Base-by-base conservation (phyloP, 176 grass and related monocot genomes). In the Oryza officinalis region DNA sequence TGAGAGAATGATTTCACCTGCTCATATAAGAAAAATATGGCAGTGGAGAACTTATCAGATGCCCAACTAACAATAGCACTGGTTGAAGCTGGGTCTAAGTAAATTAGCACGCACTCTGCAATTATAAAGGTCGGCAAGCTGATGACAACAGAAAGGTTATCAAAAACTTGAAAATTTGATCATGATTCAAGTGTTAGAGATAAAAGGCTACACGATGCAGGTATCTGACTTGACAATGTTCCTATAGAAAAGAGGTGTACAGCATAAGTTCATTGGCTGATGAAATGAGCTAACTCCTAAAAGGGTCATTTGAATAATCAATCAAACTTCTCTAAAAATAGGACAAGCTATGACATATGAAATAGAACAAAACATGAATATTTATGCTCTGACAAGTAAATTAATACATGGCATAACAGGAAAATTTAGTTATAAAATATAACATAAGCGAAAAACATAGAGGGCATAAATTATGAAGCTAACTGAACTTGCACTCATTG, bases 101-200 rank as follows among this genome's bases (percentile, higher is more conserved):
- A 98, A 93, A 98, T 98, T 79, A 98, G 90, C 73, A 98, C 96
- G 80, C 96, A 98, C 74, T 95, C 96, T 88, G 93, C 93, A 95
- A 98, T 98, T 92, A 98, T 98, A 93, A 98, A 98, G 74, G 92
- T 98, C 76, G 93, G 96, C 93, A 95, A 83, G 91, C 93, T 98
- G 89, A 90, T 87, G 91, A 79, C 91, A 95, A 84, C 33, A 97
- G 91, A 89, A 86, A 89, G 71, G 28, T 79, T 75, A 89, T 89
- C 71, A 87, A 87, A 87, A 63, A 43, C 71, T 84, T 54, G 38
- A 66, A 89, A 76, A 12, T 5, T 27, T 79, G 13, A 37, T 81
- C 70, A 25, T 59, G 45, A 81, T 81, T 47, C 52, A 77, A 72
- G 6, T 74, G 49, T 35, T 74, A 88, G 13, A 45, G 30, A 63